These are phyloP conservation scores for Phoma sp. DNA, from an alignment of 2,329 filamentous ascomycete species.

Conservation along the genomic window DNA sequence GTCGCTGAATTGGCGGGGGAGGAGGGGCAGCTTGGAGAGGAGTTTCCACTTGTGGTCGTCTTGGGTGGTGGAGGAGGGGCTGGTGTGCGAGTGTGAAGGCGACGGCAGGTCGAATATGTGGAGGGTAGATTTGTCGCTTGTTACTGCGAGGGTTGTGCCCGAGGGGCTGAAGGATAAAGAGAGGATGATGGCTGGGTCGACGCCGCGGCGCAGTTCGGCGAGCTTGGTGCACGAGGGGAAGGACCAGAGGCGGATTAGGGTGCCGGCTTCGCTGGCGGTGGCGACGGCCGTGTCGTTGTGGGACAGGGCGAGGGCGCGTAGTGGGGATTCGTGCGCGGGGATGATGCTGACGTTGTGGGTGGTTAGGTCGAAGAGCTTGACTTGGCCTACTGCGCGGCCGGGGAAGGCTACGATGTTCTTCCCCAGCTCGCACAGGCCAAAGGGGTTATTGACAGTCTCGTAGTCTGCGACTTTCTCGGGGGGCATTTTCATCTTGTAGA, in stretches of 20 bases:
- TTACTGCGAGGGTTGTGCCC: conserved; percentile 82
- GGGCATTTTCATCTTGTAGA: conserved; percentile 80
- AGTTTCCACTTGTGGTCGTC: conserved; percentile 76
- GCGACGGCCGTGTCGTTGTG: conserved; percentile 81
- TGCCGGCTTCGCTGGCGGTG: conserved; percentile 92
- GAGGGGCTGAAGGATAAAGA: conserved; percentile 87
- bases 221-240: conserved; percentile 81
- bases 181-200: conserved; percentile 87
- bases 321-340: conserved; percentile 80
- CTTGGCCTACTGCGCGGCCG: conserved; percentile 84
- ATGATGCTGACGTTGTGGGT: conserved; percentile 91
- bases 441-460: conserved; percentile 84
- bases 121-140: conserved; percentile 94
- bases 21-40: conserved; percentile 79
- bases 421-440: conserved; percentile 81
- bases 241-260: conserved; percentile 84
- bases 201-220: conserved; percentile 84
- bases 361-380: conserved; percentile 82
- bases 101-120: conserved; percentile 83
- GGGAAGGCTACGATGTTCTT: conserved; percentile 80
- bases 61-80: conserved; percentile 20
- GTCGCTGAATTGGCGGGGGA: conserved; percentile 89
- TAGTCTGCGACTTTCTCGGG: conserved; percentile 76
- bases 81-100: conserved; percentile 50
- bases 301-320: conserved; percentile 82